Base-by-base conservation (phyloP, 2,329 filamentous ascomycete species). In the Pleurostoma richardsiae region DNA sequence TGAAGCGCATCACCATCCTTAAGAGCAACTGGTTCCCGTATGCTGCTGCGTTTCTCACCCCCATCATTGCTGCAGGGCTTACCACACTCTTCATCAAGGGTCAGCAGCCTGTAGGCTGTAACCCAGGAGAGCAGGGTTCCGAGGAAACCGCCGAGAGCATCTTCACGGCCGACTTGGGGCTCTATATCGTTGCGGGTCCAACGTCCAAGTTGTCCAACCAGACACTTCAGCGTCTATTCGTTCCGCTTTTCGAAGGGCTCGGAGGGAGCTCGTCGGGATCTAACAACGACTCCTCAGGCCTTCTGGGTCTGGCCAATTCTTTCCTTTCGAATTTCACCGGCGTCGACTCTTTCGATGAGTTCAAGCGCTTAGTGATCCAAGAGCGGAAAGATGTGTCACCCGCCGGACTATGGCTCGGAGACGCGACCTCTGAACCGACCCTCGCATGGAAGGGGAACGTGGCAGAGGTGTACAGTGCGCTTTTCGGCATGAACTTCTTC, bases 11-110 rank as follows among this genome's bases (percentile, higher is more conserved):
- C 48, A 90, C 82, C 0, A 85, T 96, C 33, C 73, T 95, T 44
- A 84, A 85, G 56, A 77, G 85, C 33, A 95, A 92, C 59, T 87
- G 83, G 65, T 72, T 92, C 41, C 86, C 90, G 0, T 90, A 90
- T 48, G 59, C 84, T 6, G 82, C 83, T 3, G 90, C 89, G 1
- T 74, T 95, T 36, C 54, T 90, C 1, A 80, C 96, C 10, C 91
- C 91, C 0, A 79, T 96, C 45, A 72, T 90, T 47, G 87, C 89
- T 1, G 86, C 89, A 19, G 89, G 85, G 0, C 69, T 96, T 11
- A 88, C 90, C 0, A 88, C 85, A 4, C 72, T 95, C 3, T 91
- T 92, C 56, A 69, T 96, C 6, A 74, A 77, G 40, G 66, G 70
- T 41, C 82, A 82, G 54, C 55, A 63, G 4, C 71, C 72, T 1